Conservation (phyloP, 2,329 filamentous ascomycete species). For the Pseudogymnoascus sp. region DNA sequence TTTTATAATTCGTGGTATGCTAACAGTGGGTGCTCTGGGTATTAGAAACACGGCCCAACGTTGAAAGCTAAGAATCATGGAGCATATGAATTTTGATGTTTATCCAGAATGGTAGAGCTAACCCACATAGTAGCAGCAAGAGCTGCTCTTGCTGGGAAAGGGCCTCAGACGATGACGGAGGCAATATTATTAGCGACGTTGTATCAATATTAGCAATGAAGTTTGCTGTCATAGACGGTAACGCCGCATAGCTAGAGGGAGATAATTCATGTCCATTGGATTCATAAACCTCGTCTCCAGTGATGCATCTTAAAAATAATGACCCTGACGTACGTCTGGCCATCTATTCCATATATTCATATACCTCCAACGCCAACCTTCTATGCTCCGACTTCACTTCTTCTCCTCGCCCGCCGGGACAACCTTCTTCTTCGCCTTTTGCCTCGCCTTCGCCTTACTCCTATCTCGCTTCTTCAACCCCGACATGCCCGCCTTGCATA, state of each 20-base stretch:
- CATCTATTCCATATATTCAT: not conserved
- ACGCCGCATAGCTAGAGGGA: not conserved
- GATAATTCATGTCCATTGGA: not conserved
- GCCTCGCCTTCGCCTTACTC: slow-evolving; percentile 74
- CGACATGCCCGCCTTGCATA: slow-evolving; percentile 83
- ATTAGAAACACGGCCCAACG: not conserved
- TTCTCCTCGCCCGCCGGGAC: slow-evolving; percentile 21
- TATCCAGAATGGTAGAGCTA: not conserved
- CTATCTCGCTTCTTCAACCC: slow-evolving; percentile 88
- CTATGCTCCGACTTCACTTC: slow-evolving; percentile 12
- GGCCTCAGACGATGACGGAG: too few species aligned
- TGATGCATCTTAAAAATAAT: not conserved
- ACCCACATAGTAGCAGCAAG: not conserved
- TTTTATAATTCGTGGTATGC: not conserved
- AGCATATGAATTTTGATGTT: not conserved
- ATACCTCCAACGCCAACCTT: slow-evolving; percentile 1
- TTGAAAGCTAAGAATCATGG: not conserved
- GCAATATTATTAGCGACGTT: not conserved
- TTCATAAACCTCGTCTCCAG: not conserved
- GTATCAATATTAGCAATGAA: not conserved
- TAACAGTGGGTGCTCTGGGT: not conserved
- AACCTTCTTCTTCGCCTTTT: slow-evolving; percentile 53
- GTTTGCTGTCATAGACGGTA: not conserved
- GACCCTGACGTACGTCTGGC: not conserved
- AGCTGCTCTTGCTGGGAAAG: not conserved